A percentile compares a stretch with the other conserved stretches of the same genome.
Evolutionary conservation across 139 green algal genomes (phyloP).

Genomic region (Picochlorum sp.): DNA sequence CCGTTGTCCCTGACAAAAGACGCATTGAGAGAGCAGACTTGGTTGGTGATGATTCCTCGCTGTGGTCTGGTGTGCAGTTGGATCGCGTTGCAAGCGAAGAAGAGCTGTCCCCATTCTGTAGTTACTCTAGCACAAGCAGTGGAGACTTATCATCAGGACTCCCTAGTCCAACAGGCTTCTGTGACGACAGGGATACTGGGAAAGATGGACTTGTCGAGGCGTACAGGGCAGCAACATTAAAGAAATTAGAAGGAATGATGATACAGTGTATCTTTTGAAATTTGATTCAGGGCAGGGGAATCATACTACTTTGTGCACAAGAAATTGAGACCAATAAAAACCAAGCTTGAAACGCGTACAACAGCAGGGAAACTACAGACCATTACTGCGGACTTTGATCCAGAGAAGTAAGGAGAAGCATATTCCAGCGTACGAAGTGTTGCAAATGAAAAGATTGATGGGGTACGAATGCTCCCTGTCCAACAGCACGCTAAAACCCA

Average conservation of each 20-base stretch:
- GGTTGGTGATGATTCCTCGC: no score
- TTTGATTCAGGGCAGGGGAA: constrained; percentile 14
- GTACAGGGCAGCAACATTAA: neutral
- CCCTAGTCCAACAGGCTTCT: constrained; percentile 8
- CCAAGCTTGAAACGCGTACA: constrained; percentile 6
- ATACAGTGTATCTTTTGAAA: constrained; percentile 6
- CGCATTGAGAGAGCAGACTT: no score
- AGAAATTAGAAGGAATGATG: neutral
- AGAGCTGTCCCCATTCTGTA: constrained; percentile 2
- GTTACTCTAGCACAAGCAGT: constrained; percentile 9
- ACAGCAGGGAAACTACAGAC: neutral
- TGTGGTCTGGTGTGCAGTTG: no score
- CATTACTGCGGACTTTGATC: neutral
- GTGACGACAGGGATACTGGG: neutral
- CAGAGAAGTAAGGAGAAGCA: neutral
- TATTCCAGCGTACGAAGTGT: neutral
- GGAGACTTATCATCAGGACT: constrained; percentile 5
- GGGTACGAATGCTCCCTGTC: neutral
- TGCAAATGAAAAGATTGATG: neutral
- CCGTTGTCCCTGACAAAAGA: no score
- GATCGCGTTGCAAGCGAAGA: no score
- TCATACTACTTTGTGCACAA: constrained; percentile 29
- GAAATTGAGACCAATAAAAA: constrained; percentile 27
- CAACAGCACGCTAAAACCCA: neutral
- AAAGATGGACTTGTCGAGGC: neutral